Evolutionary conservation across 306 rosid species (phyloP), one percentile per base, ranked within the genome.

Genomic region (Glycine latifolia): DNA sequence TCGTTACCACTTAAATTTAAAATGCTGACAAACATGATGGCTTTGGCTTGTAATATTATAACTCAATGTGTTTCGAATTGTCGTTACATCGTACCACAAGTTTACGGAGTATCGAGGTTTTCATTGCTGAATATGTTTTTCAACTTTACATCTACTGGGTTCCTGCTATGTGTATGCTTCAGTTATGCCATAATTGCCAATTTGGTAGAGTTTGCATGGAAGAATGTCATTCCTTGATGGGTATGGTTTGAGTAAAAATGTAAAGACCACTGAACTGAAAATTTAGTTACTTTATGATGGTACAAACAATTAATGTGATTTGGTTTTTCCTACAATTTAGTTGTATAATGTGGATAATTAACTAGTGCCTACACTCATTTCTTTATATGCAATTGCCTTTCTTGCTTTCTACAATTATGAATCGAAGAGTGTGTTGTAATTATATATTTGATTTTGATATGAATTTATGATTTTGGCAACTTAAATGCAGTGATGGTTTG

Each of bases 401-500:
- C 59, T 55, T 58, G 43, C 44, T 49, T 37, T 73, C 14, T 50
- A 39, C 48, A 67, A 62, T 11, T 4, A 16, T 62, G 6, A 11
- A 69, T 5, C 6, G 6, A 71, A 20, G 60, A 10, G 41, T 48
- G 8, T 41, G 72, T 68, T 26, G 31, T 48, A 44, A 49, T 49
- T 48, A 48, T 48, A 48, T 70, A 7, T 20, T 71, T 75, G 55
- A 7, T 43, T 75, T 39, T 54, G 11, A 61, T n/a, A 72, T 49
- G 53, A 37, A 55, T n/a, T 4, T 53, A n/a, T 76, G 41, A 31
- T 84, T 82, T 60, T 65, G 13, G 41, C 12, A 39, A 69, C 14
- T 82, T 31, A 68, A 68, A 83, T 82, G 85, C 91, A 94, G 97
- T 52, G 98, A 94, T 60, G 97, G 97, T 48, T 87, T 94, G 88